Evolutionary conservation across 805 yeast species (phyloP).

Genomic region (Kluyveromyces siamensis): DNA sequence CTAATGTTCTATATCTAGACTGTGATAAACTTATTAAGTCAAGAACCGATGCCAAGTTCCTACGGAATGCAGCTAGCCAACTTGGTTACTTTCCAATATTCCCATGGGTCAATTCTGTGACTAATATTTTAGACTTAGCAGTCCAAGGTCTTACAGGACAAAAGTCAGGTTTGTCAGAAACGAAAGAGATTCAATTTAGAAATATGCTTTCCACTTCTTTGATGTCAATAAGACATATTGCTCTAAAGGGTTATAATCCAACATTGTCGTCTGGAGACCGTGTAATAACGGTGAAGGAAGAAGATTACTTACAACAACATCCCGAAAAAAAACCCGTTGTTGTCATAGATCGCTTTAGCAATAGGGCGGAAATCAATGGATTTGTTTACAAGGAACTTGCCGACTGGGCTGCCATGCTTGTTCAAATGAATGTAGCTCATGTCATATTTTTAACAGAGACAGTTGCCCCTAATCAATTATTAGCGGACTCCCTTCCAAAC

Average conservation of each 20-base stretch:
- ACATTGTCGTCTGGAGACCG: constrained; percentile 25
- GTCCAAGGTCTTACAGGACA: constrained; percentile 91
- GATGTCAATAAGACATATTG: constrained; percentile 63
- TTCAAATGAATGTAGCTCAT: constrained; percentile 76
- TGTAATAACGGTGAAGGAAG: constrained; percentile 46
- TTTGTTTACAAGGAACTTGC: constrained; percentile 68
- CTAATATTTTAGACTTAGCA: constrained; percentile 73
- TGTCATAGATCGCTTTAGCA: constrained; percentile 66
- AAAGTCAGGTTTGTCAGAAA: constrained; percentile 80
- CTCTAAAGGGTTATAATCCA: constrained; percentile 38
- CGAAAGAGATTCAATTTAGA: constrained; percentile 72
- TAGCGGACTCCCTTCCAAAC: constrained; percentile 71
- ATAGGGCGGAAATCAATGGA: constrained; percentile 49
- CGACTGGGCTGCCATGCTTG: constrained; percentile 79
- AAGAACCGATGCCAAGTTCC: constrained; percentile 60
- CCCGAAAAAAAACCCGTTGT: constrained; percentile 82
- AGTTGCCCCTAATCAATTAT: constrained; percentile 59
- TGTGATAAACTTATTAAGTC: constrained; percentile 70
- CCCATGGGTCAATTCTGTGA: constrained; percentile 79
- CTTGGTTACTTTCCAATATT: constrained; percentile 90
- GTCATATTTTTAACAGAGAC: constrained; percentile 85
- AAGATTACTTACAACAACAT: constrained; percentile 73
- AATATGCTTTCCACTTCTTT: constrained; percentile 66
- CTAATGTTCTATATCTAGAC: constrained; percentile 60
- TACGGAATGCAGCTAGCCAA: constrained; percentile 61